A percentile compares a stretch with the other conserved stretches of the same genome.
Conservation (phyloP, 257 asterid genomes). For the Coffea eugenioides region DNA sequence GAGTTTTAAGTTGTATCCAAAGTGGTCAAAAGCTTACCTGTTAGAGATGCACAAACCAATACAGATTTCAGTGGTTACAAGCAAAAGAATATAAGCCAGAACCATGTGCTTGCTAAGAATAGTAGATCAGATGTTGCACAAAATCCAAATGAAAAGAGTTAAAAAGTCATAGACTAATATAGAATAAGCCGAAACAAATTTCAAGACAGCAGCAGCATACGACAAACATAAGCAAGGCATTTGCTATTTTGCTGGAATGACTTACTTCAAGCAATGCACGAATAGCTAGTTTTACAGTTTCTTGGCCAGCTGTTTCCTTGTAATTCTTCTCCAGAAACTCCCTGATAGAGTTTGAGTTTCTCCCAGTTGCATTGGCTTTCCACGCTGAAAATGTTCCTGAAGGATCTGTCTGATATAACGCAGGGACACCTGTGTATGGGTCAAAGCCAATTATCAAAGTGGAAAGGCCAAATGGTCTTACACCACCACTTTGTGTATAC, state of each 20-base stretch:
- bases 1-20: background rate
- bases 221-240: background rate
- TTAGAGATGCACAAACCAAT: background rate
- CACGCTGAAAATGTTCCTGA: slow-evolving; percentile 98
- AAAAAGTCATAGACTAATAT: background rate
- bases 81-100: background rate
- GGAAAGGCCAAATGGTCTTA: slow-evolving; percentile 96
- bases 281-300: slow-evolving; percentile 89
- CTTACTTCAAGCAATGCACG: slow-evolving; percentile 97
- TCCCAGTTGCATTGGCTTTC: slow-evolving; percentile 98
- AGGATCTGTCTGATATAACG: slow-evolving; percentile 97
- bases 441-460: slow-evolving; percentile 97
- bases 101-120: background rate
- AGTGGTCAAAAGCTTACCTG: background rate
- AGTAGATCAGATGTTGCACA: background rate
- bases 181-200: background rate
- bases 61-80: background rate
- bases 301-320: slow-evolving; percentile 95
- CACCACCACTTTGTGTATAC: slow-evolving; percentile 99
- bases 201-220: background rate
- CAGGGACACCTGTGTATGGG: slow-evolving; percentile 84
- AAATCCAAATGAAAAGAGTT: background rate
- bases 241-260: background rate
- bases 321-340: slow-evolving; percentile 97
- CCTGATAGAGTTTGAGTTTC: slow-evolving; percentile 87